phyloP scores from a whole-genome alignment of 2,329 filamentous ascomycete species.

The Huntiella savannae region DNA sequence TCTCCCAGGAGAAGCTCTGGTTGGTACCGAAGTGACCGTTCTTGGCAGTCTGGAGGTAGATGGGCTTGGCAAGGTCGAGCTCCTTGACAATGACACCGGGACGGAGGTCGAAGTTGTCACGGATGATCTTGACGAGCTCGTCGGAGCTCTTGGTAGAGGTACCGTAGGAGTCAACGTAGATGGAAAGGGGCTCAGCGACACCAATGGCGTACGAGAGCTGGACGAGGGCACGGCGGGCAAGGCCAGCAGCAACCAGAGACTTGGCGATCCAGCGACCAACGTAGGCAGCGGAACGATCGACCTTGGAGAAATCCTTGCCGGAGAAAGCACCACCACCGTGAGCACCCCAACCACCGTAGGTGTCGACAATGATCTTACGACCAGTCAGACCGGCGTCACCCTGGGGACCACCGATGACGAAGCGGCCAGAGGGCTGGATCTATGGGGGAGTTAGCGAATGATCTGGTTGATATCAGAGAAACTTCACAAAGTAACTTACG shows the following conservation, averaged over 20 bases:
- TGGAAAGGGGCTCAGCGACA: constrained; percentile 90
- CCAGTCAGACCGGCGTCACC: constrained; percentile 97
- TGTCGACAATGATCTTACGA: constrained; percentile 99
- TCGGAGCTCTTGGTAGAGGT: constrained; percentile 78
- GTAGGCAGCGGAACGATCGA: constrained; percentile 95
- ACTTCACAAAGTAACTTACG: constrained; percentile 30
- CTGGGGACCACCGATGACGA: constrained; percentile 98
- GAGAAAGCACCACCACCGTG: constrained; percentile 99
- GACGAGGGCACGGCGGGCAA: constrained; percentile 82
- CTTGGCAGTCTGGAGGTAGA: constrained; percentile 97
- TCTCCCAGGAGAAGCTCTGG: constrained; percentile 95
- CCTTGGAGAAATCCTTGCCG: constrained; percentile 99
- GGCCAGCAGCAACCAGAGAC: constrained; percentile 75
- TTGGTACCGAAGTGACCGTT: constrained; percentile 97
- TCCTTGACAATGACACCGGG: constrained; percentile 98
- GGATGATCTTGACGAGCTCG: constrained; percentile 88
- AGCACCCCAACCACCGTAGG: constrained; percentile 98
- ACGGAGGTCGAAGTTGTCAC: constrained; percentile 90
- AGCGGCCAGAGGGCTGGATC: constrained; percentile 93
- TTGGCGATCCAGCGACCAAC: constrained; percentile 97
- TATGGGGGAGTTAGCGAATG: constrained; percentile 15
- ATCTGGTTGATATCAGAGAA: background rate
- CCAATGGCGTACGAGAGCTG: constrained; percentile 99
- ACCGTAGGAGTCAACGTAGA: constrained; percentile 96
- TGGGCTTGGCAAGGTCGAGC: constrained; percentile 83